Conservation (phyloP, 225 moss, liverwort and hornwort species). For the Bryum argenteum region DNA sequence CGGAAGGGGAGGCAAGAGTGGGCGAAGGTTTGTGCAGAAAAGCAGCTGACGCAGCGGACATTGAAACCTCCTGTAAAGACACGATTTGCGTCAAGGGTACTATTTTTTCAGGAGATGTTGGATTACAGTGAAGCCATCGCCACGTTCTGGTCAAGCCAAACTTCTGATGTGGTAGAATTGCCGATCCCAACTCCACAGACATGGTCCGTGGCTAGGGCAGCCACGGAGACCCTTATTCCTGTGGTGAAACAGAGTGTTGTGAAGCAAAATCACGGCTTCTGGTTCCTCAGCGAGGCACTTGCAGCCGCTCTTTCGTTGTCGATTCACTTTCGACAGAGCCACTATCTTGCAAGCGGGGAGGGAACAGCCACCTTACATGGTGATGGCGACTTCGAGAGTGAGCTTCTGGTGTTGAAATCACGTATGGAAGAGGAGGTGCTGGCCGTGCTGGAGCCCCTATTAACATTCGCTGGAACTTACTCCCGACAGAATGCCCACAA, state of each 20-base stretch:
- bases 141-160: conserved; percentile 40
- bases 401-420: conserved; percentile 45
- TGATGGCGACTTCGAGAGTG: conserved; percentile 43
- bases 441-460: conserved; percentile 41
- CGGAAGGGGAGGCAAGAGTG: conserved; percentile 52
- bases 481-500: conserved; percentile 48
- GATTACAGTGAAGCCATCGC: conserved; percentile 49
- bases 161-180: conserved; percentile 22
- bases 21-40: conserved; percentile 50
- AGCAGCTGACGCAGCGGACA: conserved; percentile 39
- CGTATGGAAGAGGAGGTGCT: conserved; percentile 53
- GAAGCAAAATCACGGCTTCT: conserved; percentile 52
- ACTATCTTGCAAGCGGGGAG: conserved; percentile 33
- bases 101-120: conserved; percentile 53
- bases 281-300: conserved; percentile 59
- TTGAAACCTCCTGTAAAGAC: conserved; percentile 52
- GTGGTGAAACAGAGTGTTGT: conserved; percentile 49
- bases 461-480: conserved; percentile 45
- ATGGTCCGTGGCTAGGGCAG: conserved; percentile 51
- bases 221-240: conserved; percentile 48
- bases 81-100: conserved; percentile 44
- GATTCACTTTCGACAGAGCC: conserved; percentile 43
- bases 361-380: conserved; percentile 25
- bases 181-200: conserved; percentile 39
- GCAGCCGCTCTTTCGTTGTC: conserved; percentile 50